Evolutionary conservation across 1,139 yeast genomes (phyloP).

Genomic region (Yamadazyma trypodendri): DNA sequence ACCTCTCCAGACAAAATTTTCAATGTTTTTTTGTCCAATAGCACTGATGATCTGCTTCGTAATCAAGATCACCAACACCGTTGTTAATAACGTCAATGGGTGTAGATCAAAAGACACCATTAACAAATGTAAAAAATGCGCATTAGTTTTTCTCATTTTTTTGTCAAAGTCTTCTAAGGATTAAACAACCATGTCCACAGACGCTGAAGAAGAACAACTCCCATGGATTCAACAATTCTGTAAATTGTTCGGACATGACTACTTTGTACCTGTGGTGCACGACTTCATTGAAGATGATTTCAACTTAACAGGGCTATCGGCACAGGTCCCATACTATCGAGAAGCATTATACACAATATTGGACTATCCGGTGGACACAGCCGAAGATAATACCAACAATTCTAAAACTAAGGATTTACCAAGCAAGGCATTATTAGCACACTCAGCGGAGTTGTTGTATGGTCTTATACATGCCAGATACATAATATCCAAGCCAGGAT

Average conservation of each 20-base stretch:
- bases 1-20: slow-evolving; percentile 39
- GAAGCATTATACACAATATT: slow-evolving; percentile 90
- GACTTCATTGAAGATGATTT: slow-evolving; percentile 96
- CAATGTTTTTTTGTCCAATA: slow-evolving; percentile 36
- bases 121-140: no score
- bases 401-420: slow-evolving; percentile 46
- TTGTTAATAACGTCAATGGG: slow-evolving; percentile 28
- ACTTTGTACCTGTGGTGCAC: slow-evolving; percentile 87
- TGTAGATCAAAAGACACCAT: slow-evolving; percentile 33
- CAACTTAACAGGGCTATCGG: slow-evolving; percentile 84
- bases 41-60: slow-evolving; percentile 28
- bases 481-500: slow-evolving; percentile 85
- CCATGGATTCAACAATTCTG: slow-evolving; percentile 94
- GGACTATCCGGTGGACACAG: slow-evolving; percentile 77
- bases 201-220: slow-evolving; percentile 59
- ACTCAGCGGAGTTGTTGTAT: slow-evolving; percentile 86
- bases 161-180: neutral
- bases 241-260: slow-evolving; percentile 85
- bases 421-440: slow-evolving; percentile 75
- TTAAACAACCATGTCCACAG: slow-evolving; percentile 37
- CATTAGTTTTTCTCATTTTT: neutral
- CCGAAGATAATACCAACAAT: slow-evolving; percentile 36
- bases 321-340: slow-evolving; percentile 85
- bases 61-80: slow-evolving; percentile 31
- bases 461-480: slow-evolving; percentile 94